A percentile compares a stretch with the other conserved stretches of the same genome.
Conservation (phyloP, 2,329 filamentous ascomycete genomes). For the Pseudogymnoascus sp. region DNA sequence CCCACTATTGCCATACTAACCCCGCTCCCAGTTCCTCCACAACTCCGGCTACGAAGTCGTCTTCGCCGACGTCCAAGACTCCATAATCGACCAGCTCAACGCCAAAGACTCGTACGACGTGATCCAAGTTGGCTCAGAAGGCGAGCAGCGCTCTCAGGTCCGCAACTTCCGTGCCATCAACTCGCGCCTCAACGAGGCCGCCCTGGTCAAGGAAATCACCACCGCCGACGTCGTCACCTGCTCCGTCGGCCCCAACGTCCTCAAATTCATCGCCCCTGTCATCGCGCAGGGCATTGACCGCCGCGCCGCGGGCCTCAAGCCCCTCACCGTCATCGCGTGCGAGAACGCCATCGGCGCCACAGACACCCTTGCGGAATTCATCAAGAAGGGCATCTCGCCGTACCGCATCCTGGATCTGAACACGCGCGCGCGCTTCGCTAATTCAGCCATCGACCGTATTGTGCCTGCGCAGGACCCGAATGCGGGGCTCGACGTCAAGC, state of each 20-base stretch:
- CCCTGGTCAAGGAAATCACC: slow-evolving; percentile 77
- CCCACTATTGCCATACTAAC: not conserved
- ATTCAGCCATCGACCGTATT: slow-evolving; percentile 97
- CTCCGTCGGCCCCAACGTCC: slow-evolving; percentile 90
- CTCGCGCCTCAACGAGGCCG: slow-evolving; percentile 74
- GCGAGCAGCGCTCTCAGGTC: slow-evolving; percentile 73
- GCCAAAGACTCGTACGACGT: slow-evolving; percentile 72
- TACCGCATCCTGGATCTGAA: slow-evolving; percentile 60
- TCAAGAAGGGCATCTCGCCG: slow-evolving; percentile 66
- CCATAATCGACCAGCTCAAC: slow-evolving; percentile 73
- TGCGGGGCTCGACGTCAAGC: slow-evolving; percentile 79
- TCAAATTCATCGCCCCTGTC: slow-evolving; percentile 91
- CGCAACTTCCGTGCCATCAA: slow-evolving; percentile 97
- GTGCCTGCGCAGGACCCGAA: slow-evolving; percentile 80
- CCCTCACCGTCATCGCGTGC: slow-evolving; percentile 88
- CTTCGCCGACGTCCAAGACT: slow-evolving; percentile 89
- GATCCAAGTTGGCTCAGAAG: slow-evolving; percentile 82
- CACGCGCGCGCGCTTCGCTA: slow-evolving; percentile 79
- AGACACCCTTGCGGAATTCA: slow-evolving; percentile 73
- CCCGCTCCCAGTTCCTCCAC: slow-evolving; percentile 58
- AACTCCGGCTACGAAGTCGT: slow-evolving; percentile 92
- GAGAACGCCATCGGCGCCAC: slow-evolving; percentile 97
- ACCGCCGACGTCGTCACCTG: slow-evolving; percentile 90
- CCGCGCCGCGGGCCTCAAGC: slow-evolving; percentile 54
- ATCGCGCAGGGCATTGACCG: slow-evolving; percentile 89